Evolutionary conservation across 768 basidiomycete genomes (phyloP).

Genomic region (Melanogaster broomeanus): DNA sequence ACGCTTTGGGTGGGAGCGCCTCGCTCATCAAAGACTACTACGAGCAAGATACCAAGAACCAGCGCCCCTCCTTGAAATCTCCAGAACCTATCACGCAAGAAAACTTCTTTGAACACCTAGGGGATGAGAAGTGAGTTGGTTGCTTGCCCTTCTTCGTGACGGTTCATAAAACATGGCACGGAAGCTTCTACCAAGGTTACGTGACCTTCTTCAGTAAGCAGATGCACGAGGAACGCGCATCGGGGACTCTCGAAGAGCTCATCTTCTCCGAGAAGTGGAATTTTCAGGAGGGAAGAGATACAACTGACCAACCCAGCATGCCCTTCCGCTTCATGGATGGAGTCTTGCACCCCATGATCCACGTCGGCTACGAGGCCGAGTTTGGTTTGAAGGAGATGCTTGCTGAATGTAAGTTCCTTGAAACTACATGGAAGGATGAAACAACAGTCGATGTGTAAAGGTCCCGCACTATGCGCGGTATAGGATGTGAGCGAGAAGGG

Average conservation of each 20-base stretch:
- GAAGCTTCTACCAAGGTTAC: too few species aligned
- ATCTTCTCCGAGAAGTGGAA: too few species aligned
- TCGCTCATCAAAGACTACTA: too few species aligned
- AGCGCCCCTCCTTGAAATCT: constrained; percentile 12
- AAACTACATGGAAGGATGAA: neutral
- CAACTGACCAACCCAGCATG: constrained; percentile 46
- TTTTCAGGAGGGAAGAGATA: constrained; percentile 13
- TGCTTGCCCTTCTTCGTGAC: constrained; percentile 33
- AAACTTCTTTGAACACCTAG: constrained; percentile 13
- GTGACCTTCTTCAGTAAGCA: too few species aligned
- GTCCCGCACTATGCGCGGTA: constrained; percentile 27
- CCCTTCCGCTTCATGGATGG: constrained; percentile 49
- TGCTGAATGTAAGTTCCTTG: constrained; percentile 51
- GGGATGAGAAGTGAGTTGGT: too few species aligned
- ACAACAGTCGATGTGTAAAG: constrained; percentile 5
- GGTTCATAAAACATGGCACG: too few species aligned
- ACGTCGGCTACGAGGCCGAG: too few species aligned
- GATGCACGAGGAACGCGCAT: constrained; percentile 15
- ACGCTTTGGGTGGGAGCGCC: constrained; percentile 26
- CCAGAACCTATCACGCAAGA: constrained; percentile 6
- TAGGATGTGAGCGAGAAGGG: constrained; percentile 39
- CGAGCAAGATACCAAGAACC: too few species aligned
- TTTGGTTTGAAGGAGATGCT: constrained; percentile 62
- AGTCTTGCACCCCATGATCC: constrained; percentile 61
- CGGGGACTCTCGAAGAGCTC: constrained; percentile 25